Conservation (phyloP, 495 filamentous ascomycete genomes). For the Cercophora newfieldiana region DNA sequence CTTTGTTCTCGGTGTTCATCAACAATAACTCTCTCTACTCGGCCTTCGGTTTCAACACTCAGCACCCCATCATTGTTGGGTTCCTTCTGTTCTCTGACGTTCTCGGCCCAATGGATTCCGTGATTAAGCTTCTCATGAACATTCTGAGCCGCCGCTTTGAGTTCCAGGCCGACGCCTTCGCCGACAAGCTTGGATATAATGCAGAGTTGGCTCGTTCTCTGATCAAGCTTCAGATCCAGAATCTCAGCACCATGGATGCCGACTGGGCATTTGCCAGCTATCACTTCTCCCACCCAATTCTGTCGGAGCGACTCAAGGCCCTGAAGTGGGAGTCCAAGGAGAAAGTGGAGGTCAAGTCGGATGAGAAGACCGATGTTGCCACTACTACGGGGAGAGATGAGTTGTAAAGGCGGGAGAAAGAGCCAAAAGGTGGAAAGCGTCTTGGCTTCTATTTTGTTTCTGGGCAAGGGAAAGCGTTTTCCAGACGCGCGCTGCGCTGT, state of each 20-base stretch:
- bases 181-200: constrained; percentile 80
- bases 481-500: too few relatives aligned
- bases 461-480: too few relatives aligned
- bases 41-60: constrained; percentile 83
- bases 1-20: constrained; percentile 94
- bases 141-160: constrained; percentile 90
- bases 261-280: constrained; percentile 98
- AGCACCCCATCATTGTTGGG: constrained; percentile 90
- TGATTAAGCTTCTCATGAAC: constrained; percentile 94
- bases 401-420: constrained; percentile 22
- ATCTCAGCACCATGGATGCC: constrained; percentile 96
- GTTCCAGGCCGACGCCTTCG: constrained; percentile 93
- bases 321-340: constrained; percentile 67
- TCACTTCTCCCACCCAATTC: constrained; percentile 95
- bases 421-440: too few relatives aligned
- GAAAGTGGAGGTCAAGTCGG: constrained; percentile 45
- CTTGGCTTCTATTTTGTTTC: too few relatives aligned
- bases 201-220: constrained; percentile 79
- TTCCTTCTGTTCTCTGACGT: constrained; percentile 97
- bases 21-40: constrained; percentile 89
- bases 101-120: constrained; percentile 83
- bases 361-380: constrained; percentile 35
- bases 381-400: constrained; percentile 40
- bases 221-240: constrained; percentile 97
- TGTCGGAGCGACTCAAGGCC: constrained; percentile 88